Base-by-base conservation (phyloP, 768 basidiomycete species). In the Leccinum sublutescens region DNA sequence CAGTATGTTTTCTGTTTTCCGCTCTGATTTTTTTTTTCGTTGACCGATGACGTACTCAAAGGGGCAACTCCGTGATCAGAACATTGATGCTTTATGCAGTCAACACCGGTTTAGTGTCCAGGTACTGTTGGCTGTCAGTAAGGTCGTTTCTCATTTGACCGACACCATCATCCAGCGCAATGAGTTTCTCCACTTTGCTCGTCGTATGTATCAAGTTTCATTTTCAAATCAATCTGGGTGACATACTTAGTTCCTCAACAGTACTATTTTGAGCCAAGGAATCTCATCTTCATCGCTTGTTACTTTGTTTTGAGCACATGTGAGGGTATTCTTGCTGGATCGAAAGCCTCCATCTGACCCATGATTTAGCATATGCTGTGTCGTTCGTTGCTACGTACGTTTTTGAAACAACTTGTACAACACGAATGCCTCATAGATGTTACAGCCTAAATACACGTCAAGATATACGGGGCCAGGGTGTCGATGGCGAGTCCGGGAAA, bases 241-340 rank as follows among this genome's bases (percentile, higher is more conserved):
- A 21, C 10, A 48, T 49, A 59, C 43, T 52, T 25, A 43, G 43
- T 45, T 34, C 17, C n/a, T 2, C 14, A 5, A 60, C 38, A 88
- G 86, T 89, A 83, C 66, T 80, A 87, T 64, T 61, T 78, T 31
- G 76, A 81, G 70, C 77, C 82, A 0, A 60, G 56, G 14, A 87
- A 85, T 62, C 77, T 89, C 52, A 79, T 85, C 54, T 89, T 85
- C 66, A 76, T 82, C 40, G 79, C 79, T 9, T 78, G 79, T 50
- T 89, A 87, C 68, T 87, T 90, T 60, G 77, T 85, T 52, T 70
- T 88, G 36, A 85, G 82, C 69, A 89, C 89, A 75, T 64, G 87
- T 87, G 66, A 63, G 85, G 70, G 27, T 3, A 40, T 25, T 25
- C 6, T 50, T 36, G n/a, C 48, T n/a, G 15, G 19, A 48, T 17